Evolutionary conservation across 208 protist genomes (phyloP), one percentile per base, ranked within the genome.

Genomic region (Crithidia brevicula): DNA sequence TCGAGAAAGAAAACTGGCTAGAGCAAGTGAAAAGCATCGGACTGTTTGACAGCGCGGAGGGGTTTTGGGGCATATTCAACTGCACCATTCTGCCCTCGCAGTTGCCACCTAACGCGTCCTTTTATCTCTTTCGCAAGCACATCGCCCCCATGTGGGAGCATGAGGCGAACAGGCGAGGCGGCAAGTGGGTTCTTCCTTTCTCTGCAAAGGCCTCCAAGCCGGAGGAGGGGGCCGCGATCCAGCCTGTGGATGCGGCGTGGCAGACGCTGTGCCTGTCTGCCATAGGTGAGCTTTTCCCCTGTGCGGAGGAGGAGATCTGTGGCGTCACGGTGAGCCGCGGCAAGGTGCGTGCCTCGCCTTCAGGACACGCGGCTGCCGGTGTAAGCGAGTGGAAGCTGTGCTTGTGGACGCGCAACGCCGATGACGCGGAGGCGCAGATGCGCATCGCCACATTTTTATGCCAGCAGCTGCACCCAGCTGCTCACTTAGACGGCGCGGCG

Each of bases 101-200:
- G 56, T 80, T 97, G 15, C 83, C 89, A 1, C 72, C 79, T 4
- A 88, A 84, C 46, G 76, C 75, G 50, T 90, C 85, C 1, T 97
- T 94, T 71, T 94, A 96, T 53, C 73, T 97, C 23, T 93, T 97
- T 56, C 87, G 88, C 69, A 85, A 92, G 36, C 77, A 94, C 77
- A 94, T 97, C 52, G 83, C 88, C 9, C 93, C 93, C 20, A 94
- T 95, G 86, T 97, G 93, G 91, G 93, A 97, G 61, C 89, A 96
- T 61, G 89, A 94, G 77, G 89, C 89, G 40, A 96, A 96, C 72
- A 83, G 89, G 7, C 81, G 89, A 0, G 91, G 93, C 2, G 93
- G 93, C 0, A 88, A 92, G 68, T 97, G 92, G 92, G 78, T 96
- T 11, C 58, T 91, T 16, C 52, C 80, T 18, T 94, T 97, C 52